phyloP scores from a whole-genome alignment of 306 rosid genomes.

The Parietaria judaica region DNA sequence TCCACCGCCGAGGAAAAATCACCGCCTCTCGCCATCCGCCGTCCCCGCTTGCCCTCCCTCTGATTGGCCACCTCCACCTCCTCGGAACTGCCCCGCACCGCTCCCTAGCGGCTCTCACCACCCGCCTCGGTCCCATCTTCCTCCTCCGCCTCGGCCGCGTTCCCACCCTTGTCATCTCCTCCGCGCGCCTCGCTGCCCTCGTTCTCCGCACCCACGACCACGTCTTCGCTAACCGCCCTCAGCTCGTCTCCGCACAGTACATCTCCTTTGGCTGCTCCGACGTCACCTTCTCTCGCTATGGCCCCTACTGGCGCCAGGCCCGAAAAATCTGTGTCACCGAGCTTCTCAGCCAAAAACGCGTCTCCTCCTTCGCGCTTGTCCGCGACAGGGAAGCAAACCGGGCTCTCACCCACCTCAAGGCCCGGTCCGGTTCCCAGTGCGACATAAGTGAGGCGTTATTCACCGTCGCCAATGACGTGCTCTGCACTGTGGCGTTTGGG shows the following conservation, averaged over 20 bases:
- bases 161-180: constrained; percentile 26
- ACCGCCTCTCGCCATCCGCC: constrained; percentile 16
- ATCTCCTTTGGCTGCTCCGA: constrained; percentile 38
- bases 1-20: neutral
- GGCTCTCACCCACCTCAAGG: constrained; percentile 12
- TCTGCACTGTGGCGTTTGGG: constrained; percentile 32
- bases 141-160: constrained; percentile 32
- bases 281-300: constrained; percentile 34
- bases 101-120: constrained; percentile 14
- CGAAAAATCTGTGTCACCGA: constrained; percentile 31
- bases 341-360: constrained; percentile 27
- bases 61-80: constrained; percentile 38
- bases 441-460: constrained; percentile 21
- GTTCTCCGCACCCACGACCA: constrained; percentile 34
- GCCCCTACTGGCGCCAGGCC: constrained; percentile 37
- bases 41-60: constrained; percentile 25
- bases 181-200: constrained; percentile 23
- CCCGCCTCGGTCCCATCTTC: constrained; percentile 31
- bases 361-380: constrained; percentile 21
- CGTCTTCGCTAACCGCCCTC: constrained; percentile 29
- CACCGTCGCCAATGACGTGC: constrained; percentile 23
- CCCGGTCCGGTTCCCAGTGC: neutral
- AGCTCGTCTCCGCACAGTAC: constrained; percentile 29
- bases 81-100: constrained; percentile 22
- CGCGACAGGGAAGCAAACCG: constrained; percentile 25